Percentiles rank a stretch among this genome's conserved stretches.
These are phyloP conservation scores for Chlamydomonas incerta DNA, from an alignment of 139 green algal genomes.

Conservation along the genomic window DNA sequence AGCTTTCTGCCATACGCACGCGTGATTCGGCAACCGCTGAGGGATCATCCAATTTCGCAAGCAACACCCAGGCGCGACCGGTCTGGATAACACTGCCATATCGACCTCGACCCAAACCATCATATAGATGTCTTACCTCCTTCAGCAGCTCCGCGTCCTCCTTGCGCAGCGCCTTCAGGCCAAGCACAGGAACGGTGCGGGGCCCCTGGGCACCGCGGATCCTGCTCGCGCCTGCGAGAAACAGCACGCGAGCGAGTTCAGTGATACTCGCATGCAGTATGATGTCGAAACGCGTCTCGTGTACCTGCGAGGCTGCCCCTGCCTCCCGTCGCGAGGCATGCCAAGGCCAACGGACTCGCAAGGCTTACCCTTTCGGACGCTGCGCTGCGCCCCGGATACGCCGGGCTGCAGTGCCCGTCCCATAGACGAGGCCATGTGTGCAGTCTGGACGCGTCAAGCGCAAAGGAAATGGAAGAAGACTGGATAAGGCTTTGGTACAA, in stretches of 20 bases:
- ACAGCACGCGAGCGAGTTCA: not conserved
- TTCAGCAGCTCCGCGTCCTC: constrained; percentile 30
- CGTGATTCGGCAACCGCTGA: too few species aligned
- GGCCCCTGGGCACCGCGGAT: not conserved
- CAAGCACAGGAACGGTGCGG: not conserved
- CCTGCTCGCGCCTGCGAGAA: constrained; percentile 12
- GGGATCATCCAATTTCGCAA: too few species aligned
- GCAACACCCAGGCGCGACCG: too few species aligned
- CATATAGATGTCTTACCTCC: not conserved
- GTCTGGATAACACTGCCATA: too few species aligned
- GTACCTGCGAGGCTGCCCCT: too few species aligned
- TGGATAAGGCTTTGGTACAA: not conserved
- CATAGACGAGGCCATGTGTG: constrained; percentile 27
- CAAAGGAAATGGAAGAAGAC: not conserved
- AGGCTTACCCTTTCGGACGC: constrained; percentile 13
- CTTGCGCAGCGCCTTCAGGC: constrained; percentile 19
- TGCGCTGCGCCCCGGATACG: not conserved
- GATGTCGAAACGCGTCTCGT: not conserved
- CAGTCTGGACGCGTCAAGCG: not conserved
- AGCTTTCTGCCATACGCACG: too few species aligned
- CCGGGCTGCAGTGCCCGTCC: not conserved
- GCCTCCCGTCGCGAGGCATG: not conserved
- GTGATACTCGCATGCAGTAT: not conserved
- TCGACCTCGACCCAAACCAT: too few species aligned
- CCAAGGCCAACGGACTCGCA: not conserved